These are phyloP conservation scores for Phanerodontia chrysosporium DNA, from an alignment of 768 basidiomycete genomes.

Conservation along the genomic window DNA sequence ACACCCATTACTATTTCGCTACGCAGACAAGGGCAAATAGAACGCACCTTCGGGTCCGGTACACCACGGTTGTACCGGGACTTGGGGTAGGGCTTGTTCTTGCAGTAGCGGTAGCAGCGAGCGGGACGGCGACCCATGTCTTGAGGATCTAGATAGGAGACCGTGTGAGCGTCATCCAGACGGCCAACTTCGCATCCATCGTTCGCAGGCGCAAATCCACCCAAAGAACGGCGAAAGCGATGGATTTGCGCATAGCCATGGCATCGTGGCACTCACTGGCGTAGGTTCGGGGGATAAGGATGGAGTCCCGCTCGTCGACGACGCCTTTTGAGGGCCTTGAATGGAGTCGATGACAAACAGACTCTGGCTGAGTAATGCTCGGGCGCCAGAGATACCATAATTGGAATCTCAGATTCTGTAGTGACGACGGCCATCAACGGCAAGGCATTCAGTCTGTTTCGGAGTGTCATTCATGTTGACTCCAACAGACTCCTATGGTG, in stretches of 20 bases:
- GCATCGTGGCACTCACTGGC: constrained; percentile 9
- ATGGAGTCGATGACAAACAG: constrained; percentile 15
- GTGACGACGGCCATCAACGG: not conserved
- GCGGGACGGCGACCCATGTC: constrained; percentile 96
- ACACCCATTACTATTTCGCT: not conserved
- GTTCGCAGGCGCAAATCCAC: constrained; percentile 6
- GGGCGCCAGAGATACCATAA: constrained; percentile 5
- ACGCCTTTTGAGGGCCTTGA: constrained; percentile 14
- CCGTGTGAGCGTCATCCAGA: constrained; percentile 19
- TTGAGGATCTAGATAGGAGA: constrained; percentile 21
- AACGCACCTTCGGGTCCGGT: constrained; percentile 82
- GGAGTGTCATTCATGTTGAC: not conserved
- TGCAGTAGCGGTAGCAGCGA: constrained; percentile 98
- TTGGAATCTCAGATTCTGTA: not conserved
- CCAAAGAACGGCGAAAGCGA: constrained; percentile 7
- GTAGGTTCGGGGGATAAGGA: constrained; percentile 8
- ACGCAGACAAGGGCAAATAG: not conserved
- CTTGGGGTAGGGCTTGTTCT: constrained; percentile 98
- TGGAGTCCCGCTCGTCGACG: constrained; percentile 6
- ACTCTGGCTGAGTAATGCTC: constrained; percentile 12
- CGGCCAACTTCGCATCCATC: constrained; percentile 19
- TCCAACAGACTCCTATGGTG: not conserved
- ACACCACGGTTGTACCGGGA: constrained; percentile 98
- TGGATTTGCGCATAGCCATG: not conserved
- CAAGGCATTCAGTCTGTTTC: not conserved